Evolutionary conservation across 345 rosid genomes (phyloP), one percentile per base, ranked within the genome.

Genomic region (Microthlaspi erraticum): DNA sequence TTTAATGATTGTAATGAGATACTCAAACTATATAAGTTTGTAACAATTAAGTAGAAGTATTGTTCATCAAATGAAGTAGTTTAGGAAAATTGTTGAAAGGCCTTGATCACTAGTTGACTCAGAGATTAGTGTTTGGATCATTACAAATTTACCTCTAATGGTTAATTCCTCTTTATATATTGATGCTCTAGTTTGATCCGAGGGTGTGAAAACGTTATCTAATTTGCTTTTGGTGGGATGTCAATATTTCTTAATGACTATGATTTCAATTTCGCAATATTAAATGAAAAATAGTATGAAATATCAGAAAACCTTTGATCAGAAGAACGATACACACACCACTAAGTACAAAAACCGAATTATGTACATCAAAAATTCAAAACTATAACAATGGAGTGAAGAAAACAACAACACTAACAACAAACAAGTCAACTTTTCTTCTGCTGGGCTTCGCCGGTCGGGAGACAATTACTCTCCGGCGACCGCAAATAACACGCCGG

Each of bases 361-460:
- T 68, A 75, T 75, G 43, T 76, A 76, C 70, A 76, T 69, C 31
- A 54, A 75, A 62, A 61, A 64, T 58, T 69, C 31, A 54, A 75
- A 62, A 61, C 70, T 58, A 52, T 42, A 52, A 74, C 58, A 61
- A 41, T 66, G 64, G 13, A 46, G 17, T 26, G 48, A 16, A 50
- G 1, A 23, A 11, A 8, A 6, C 36, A 44, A 26, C 42, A 39
- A 48, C 29, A 26, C 39, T 45, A 66, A 66, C 39, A 59, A 60
- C 48, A 54, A 61, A 17, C 5, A 62, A 55, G 54, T 68, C 48
- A 18, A 31, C 32, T 48, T 55, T 56, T 45, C 70, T 49, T 63
- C 63, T 63, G 74, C 60, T 46, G 8, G 38, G 66, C 52, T 46
- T 46, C 61, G 66, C 61, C 54, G 71, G 66, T 18, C n/a, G 36